phyloP scores from a whole-genome alignment of 2,329 filamentous ascomycete genomes.

The Pseudocercospora musae region DNA sequence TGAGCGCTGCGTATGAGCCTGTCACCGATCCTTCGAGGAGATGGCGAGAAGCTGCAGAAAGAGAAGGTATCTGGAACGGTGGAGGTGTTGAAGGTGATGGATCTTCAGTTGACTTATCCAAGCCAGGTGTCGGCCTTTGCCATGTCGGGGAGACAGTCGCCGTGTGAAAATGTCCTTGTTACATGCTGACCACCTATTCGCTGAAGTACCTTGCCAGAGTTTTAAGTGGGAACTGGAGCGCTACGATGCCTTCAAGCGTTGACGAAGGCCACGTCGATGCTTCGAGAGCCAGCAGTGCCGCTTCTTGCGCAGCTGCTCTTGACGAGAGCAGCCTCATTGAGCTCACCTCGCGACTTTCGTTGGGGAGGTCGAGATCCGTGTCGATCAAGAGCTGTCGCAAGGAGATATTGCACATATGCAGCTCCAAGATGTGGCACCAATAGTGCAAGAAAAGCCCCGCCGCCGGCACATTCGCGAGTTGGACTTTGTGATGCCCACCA shows the following conservation, averaged over 20 bases:
- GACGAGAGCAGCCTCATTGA: not conserved
- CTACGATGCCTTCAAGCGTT: not conserved
- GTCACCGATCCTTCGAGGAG: slow-evolving; percentile 47
- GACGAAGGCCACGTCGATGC: not conserved
- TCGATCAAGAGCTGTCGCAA: not conserved
- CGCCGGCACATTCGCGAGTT: not conserved
- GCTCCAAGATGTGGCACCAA: not conserved
- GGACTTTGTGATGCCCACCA: not conserved
- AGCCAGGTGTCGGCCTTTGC: slow-evolving; percentile 38
- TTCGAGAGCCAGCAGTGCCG: not conserved
- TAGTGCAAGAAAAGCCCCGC: not conserved
- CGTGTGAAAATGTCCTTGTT: slow-evolving; percentile 29
- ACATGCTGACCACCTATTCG: not conserved
- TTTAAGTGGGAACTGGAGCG: not conserved
- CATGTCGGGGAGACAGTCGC: slow-evolving; percentile 48
- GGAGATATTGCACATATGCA: not conserved
- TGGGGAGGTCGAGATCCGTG: not conserved
- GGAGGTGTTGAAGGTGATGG: slow-evolving; percentile 32
- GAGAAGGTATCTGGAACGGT: slow-evolving; percentile 36
- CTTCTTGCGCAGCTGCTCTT: not conserved
- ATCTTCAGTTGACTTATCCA: slow-evolving; percentile 35
- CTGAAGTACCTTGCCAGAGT: not conserved
- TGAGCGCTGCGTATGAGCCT: slow-evolving; percentile 48
- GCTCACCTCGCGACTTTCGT: not conserved
- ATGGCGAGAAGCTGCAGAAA: slow-evolving; percentile 46